Percentiles rank a stretch among this genome's conserved stretches.
These are phyloP conservation scores for Ambrosia artemisiifolia DNA, from an alignment of 129 eudicot species.

Conservation along the genomic window DNA sequence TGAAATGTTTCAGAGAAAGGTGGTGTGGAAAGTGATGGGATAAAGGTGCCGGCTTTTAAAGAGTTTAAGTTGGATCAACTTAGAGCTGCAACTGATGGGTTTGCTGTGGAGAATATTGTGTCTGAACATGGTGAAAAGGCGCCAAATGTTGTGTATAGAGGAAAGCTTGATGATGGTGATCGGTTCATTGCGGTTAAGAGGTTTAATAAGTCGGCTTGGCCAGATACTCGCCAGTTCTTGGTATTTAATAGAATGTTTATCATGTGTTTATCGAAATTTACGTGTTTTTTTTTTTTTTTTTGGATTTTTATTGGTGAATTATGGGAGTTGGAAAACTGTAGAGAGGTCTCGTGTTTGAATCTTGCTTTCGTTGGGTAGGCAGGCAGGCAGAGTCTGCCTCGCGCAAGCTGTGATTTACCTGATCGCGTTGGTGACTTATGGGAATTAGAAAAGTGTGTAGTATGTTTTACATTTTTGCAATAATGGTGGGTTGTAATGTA, in stretches of 20 bases:
- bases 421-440: neutral
- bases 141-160: slow-evolving; percentile 87
- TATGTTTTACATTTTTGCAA: neutral
- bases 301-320: neutral
- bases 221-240: slow-evolving; percentile 78
- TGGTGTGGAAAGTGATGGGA: slow-evolving; percentile 39
- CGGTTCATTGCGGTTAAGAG: slow-evolving; percentile 83
- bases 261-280: neutral
- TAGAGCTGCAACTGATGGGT: slow-evolving; percentile 62
- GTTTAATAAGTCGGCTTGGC: slow-evolving; percentile 86
- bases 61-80: slow-evolving; percentile 66
- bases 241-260: slow-evolving; percentile 26
- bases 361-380: no score
- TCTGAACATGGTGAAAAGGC: slow-evolving; percentile 92
- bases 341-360: no score
- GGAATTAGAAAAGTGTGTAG: neutral
- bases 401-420: no score
- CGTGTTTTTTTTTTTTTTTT: neutral
- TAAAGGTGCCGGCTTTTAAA: slow-evolving; percentile 43
- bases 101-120: slow-evolving; percentile 68
- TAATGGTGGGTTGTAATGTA: neutral
- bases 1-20: slow-evolving; percentile 30
- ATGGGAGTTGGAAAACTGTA: neutral
- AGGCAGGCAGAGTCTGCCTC: no score
- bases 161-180: slow-evolving; percentile 58